Evolutionary conservation across 441 rosid species (phyloP).

Genomic region (Adansonia rubrostipa): DNA sequence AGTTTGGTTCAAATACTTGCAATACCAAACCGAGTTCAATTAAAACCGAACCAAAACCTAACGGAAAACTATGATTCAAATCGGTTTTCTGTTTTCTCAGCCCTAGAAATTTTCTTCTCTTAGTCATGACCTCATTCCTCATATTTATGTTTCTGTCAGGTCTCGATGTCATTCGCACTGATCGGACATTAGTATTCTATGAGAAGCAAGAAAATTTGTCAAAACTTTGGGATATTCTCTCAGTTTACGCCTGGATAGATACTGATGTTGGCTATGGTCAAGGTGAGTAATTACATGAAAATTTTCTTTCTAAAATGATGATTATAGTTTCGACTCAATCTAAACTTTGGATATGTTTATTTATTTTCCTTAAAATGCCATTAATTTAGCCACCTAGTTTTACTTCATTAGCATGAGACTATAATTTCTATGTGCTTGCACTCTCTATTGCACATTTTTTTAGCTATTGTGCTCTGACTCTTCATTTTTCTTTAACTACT

Average conservation of each 20-base stretch:
- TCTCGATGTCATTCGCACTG: constrained; percentile 95
- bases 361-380: neutral
- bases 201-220: constrained; percentile 91
- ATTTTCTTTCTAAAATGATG: neutral
- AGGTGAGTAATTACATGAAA: constrained; percentile 50
- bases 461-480: neutral
- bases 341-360: neutral
- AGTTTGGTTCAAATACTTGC: too few species aligned
- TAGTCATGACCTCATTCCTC: neutral
- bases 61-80: too few species aligned
- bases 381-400: neutral
- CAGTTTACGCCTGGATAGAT: constrained; percentile 95
- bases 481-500: neutral
- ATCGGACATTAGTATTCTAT: constrained; percentile 83
- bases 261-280: constrained; percentile 92
- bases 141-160: constrained; percentile 46
- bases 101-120: neutral
- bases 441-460: neutral
- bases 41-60: too few species aligned
- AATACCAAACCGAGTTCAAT: too few species aligned
- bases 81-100: too few species aligned
- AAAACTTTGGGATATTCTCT: constrained; percentile 92
- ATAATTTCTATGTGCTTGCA: neutral
- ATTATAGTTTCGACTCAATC: neutral
- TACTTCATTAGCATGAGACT: neutral